Evolutionary conservation across 2,329 filamentous ascomycete species (phyloP), one percentile per base, ranked within the genome.

Genomic region (Botrytis deweyae): DNA sequence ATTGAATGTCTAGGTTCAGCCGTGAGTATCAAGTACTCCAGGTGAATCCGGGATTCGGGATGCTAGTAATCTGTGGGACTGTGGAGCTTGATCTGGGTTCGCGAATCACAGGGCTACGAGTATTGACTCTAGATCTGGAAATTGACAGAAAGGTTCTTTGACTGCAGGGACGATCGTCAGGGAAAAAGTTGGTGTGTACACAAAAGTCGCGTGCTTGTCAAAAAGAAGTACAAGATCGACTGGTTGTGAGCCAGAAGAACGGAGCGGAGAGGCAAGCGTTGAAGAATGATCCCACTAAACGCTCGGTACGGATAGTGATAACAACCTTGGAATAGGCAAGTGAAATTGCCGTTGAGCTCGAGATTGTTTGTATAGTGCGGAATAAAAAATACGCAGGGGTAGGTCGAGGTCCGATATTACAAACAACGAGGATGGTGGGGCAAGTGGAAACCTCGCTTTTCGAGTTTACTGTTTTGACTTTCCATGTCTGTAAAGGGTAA

Each of bases 111-210:
- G 76, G 74, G 75, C 74, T 77, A 74, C 49, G 49, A 75, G 62
- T 74, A 74, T 75, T 63, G 74, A 72, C 74, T 77, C 75, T 76
- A 73, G 76, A 79, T 77, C 76, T 79, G 67, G 75, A 55, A 72
- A 58, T 73, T 71, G 76, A 78, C 65, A 68, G 74, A 70, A 62
- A 72, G 64, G 46, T 42, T 62, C 61, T 69, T 77, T 75, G 69
- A 78, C 72, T 77, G 76, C 75, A 79, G 72, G 77, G 78, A 74
- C 74, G 78, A 79, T 80, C 77, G 77, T 66, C 72, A 75, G 58
- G 72, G 61, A 70, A 66, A 73, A 64, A 22, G 55, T 62, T 69
- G 74, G 75, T 75, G 66, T 75, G 75, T 73, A 73, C 72, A 78
- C 73, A 76, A 76, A 77, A 65, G 46, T 72, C n/a, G 70, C 67